Evolutionary conservation across 148 eudicot species (phyloP).

Genomic region (Cornus florida): DNA sequence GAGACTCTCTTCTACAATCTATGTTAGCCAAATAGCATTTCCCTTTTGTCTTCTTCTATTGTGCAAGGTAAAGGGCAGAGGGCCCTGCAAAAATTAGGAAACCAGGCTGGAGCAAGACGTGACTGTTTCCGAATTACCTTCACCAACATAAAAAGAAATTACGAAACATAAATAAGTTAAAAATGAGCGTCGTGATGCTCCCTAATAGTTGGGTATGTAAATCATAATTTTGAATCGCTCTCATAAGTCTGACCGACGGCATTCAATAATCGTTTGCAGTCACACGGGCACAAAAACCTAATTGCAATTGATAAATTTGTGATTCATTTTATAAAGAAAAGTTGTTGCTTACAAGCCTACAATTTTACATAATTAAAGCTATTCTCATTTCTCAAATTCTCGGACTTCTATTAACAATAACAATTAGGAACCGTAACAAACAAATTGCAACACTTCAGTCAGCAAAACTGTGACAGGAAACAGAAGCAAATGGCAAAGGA

Average conservation of each 20-base stretch:
- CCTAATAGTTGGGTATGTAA: no score
- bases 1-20: no score
- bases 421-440: slow-evolving; percentile 12
- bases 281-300: background rate
- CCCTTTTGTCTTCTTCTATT: no score
- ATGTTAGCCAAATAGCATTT: no score
- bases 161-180: background rate
- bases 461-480: slow-evolving; percentile 31
- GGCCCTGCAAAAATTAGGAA: no score
- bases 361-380: slow-evolving; percentile 10
- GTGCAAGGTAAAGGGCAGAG: no score
- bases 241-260: background rate
- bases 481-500: slow-evolving; percentile 20
- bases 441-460: slow-evolving; percentile 15
- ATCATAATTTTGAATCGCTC: background rate
- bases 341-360: background rate
- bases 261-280: background rate
- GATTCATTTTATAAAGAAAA: background rate
- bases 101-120: no score
- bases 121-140: no score
- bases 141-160: background rate
- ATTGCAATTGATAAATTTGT: background rate
- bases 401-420: slow-evolving; percentile 13
- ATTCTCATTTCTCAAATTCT: background rate
- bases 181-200: no score